A percentile compares a stretch with the other conserved stretches of the same genome.
Conservation (phyloP, 2,329 filamentous ascomycete species). For the Berkeleyomyces rouxiae region DNA sequence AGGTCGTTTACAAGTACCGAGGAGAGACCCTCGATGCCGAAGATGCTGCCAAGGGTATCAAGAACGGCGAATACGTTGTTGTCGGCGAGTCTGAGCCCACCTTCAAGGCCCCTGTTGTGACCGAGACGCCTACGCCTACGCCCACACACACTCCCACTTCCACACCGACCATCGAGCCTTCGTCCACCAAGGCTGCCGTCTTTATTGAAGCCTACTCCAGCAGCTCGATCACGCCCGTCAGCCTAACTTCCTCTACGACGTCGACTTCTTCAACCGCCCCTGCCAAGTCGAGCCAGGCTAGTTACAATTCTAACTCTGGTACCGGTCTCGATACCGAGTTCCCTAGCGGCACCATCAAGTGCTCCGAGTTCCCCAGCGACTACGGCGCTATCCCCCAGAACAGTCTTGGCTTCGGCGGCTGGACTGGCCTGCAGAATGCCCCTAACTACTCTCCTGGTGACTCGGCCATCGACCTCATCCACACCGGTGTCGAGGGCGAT, state of each 20-base stretch:
- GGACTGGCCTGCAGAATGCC: slow-evolving; percentile 58
- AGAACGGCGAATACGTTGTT: slow-evolving; percentile 52
- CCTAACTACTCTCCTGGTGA: slow-evolving; percentile 33
- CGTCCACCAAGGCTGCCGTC: background rate
- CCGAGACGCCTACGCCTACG: slow-evolving; percentile 28
- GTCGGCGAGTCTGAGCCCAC: slow-evolving; percentile 39
- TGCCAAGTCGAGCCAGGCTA: slow-evolving; percentile 5
- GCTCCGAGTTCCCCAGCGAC: slow-evolving; percentile 55
- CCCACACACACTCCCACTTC: slow-evolving; percentile 22
- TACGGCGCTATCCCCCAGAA: slow-evolving; percentile 62
- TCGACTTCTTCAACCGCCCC: background rate
- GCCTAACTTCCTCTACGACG: slow-evolving; percentile 17
- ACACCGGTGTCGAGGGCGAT: slow-evolving; percentile 40
- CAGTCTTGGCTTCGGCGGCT: slow-evolving; percentile 57
- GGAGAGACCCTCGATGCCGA: slow-evolving; percentile 42
- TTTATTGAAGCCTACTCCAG: background rate
- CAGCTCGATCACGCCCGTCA: slow-evolving; percentile 31
- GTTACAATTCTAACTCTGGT: slow-evolving; percentile 19
- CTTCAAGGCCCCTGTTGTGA: slow-evolving; percentile 24
- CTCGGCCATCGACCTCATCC: slow-evolving; percentile 45
- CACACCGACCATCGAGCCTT: background rate
- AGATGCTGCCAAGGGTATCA: slow-evolving; percentile 55
- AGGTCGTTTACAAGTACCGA: slow-evolving; percentile 50
- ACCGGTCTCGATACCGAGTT: slow-evolving; percentile 51
- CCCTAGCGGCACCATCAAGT: slow-evolving; percentile 56